Base-by-base conservation (phyloP, 2,329 filamentous ascomycete genomes). In the Bipolaris zeicola region DNA sequence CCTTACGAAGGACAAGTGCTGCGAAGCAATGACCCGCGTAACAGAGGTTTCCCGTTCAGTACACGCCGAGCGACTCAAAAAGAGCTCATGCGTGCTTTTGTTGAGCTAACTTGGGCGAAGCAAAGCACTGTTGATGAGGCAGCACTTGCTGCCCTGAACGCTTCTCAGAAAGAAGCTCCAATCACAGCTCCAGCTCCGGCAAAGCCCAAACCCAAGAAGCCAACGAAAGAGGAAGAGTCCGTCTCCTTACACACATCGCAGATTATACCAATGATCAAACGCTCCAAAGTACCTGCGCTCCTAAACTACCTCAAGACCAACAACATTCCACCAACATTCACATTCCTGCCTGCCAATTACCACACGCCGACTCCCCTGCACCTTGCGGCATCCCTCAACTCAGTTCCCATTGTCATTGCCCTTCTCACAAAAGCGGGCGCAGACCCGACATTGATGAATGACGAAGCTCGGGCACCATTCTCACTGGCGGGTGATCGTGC, bases 51-150 rank as follows among this genome's bases (percentile, higher is more conserved):
- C 61, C 95, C 95, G 0, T 99, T 99, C 75, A 96, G 85, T 74
- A 99, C 95, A 7, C 85, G 92, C 11, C 84, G 95, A 55, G 92
- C 95, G 0, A 99, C 95, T 0, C 93, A 98, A 70, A 91, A 89
- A 45, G 95, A 99, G 76, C 86, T 99, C 0, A 95, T 98, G 89
- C 87, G 94, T 37, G 90, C 90, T 0, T 99, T 97, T 68, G 90
- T 96, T 60, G 95, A 99, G 78, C 83, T 99, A 31, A 99, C 95
- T 0, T 83, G 95, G 14, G 83, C 97, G 14, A 97, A 99, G 76
- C 83, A 96, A 44, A 87, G 86, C 46, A 89, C 90, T 60, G 84
- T 98, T 26, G 84, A 91, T 55, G 89, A 92, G 61, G 83, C 81
- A 3, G 83, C 87, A 11, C 75, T 88, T 6, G 78, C 79, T 16